A percentile compares a stretch with the other conserved stretches of the same genome.
These are phyloP conservation scores for Neoscytalidium dimidiatum DNA, from an alignment of 2,329 filamentous ascomycete species.

Conservation along the genomic window DNA sequence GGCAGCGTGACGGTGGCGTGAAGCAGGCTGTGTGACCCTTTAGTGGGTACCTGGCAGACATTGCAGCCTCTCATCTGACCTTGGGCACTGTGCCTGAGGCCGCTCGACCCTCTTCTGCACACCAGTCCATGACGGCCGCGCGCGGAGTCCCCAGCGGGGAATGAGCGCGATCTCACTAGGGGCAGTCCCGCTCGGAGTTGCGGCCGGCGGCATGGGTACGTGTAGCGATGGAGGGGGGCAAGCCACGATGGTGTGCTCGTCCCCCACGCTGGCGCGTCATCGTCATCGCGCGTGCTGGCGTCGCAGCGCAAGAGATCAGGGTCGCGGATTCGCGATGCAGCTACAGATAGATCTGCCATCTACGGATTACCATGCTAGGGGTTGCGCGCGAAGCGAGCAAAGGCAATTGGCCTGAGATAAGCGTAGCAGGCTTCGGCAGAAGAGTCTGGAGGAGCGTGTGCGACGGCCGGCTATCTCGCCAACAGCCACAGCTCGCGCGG, in stretches of 20 bases:
- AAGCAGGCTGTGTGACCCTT: constrained; percentile 3
- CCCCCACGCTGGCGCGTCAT: constrained; percentile 1
- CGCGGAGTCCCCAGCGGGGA: constrained; percentile 11
- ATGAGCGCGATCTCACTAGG: neutral
- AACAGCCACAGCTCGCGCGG: neutral
- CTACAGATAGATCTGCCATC: neutral
- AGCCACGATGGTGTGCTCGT: neutral
- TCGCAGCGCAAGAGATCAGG: neutral
- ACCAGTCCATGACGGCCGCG: neutral
- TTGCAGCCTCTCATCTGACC: constrained; percentile 12
- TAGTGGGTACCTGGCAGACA: constrained; percentile 12
- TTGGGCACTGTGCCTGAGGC: neutral
- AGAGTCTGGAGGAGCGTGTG: neutral
- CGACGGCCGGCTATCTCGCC: neutral
- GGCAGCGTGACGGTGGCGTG: constrained; percentile 15
- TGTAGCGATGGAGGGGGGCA: neutral
- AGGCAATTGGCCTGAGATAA: constrained; percentile 10
- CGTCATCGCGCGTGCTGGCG: neutral
- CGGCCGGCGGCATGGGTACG: neutral
- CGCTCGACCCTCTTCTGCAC: neutral
- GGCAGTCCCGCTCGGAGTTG: constrained; percentile 2
- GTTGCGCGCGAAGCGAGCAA: constrained; percentile 1
- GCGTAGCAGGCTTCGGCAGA: neutral
- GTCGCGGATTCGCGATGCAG: neutral
- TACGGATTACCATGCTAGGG: neutral